These are phyloP conservation scores for Daedaleopsis nitida DNA, from an alignment of 768 basidiomycete species.

Conservation along the genomic window DNA sequence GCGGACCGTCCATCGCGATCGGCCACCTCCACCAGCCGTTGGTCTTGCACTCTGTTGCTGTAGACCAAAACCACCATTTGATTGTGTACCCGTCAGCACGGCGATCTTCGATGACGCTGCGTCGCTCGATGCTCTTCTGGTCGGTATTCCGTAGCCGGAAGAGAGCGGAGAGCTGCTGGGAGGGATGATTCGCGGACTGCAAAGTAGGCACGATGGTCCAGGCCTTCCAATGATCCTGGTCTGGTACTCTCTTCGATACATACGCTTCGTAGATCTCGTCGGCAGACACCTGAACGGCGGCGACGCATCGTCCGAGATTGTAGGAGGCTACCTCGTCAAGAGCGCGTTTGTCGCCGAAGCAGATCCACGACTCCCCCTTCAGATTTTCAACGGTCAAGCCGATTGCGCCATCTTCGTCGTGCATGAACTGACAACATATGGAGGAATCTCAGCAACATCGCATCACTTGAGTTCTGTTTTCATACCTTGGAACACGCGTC, in stretches of 20 bases:
- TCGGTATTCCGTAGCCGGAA: slow-evolving; percentile 2
- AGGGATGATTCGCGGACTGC: slow-evolving; percentile 9
- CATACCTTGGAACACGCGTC: slow-evolving; percentile 9
- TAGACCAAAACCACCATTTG: slow-evolving; percentile 9
- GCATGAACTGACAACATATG: slow-evolving; percentile 10
- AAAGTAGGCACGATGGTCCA: slow-evolving; percentile 19
- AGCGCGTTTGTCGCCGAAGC: slow-evolving; percentile 16
- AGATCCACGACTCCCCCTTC: slow-evolving; percentile 6
- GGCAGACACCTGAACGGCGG: slow-evolving; percentile 18
- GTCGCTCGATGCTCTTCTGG: neutral
- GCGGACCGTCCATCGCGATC: slow-evolving; percentile 9
- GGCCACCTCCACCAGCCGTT: slow-evolving; percentile 10
- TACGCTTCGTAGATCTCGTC: slow-evolving; percentile 20
- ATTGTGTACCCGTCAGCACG: neutral
- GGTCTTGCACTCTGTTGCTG: slow-evolving; percentile 1
- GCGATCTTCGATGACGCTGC: slow-evolving; percentile 5
- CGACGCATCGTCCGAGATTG: slow-evolving; percentile 15
- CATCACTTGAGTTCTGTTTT: neutral
- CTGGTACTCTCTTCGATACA: neutral
- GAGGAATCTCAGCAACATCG: no score
- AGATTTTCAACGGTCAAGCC: slow-evolving; percentile 15
- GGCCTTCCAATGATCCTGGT: slow-evolving; percentile 6
- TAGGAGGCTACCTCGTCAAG: slow-evolving; percentile 6
- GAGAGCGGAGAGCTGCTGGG: slow-evolving; percentile 11
- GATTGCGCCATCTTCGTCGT: slow-evolving; percentile 22